Evolutionary conservation across 345 rosid species (phyloP), one percentile per base, ranked within the genome.

Genomic region (Gossypium ekmanianum): DNA sequence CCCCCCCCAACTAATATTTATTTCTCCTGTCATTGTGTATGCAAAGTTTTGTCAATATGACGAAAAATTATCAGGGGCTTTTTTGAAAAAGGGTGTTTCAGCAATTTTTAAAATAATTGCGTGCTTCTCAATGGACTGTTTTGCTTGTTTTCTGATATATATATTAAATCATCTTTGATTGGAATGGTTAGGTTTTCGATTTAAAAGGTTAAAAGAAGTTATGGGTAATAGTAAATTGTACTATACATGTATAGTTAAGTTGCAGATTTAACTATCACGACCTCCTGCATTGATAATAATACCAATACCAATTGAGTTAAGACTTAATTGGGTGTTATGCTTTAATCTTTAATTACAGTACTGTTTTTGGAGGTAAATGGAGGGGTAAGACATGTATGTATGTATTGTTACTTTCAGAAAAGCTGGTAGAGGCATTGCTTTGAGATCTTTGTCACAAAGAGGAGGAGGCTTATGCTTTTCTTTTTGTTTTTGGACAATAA

Each of bases 371-470:
- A 29, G 5, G 39, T 29, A 29, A 34, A 34, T 34, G 6, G 6
- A 34, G 39, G 6, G 39, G 6, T 34, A 34, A 34, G 39, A 34
- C 6, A 48, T 34, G 6, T 48, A 48, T 11, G 14, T 48, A 12
- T 48, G 16, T 47, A 12, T 73, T 68, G 68, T 71, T 75, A 14
- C 48, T 71, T 64, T 75, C 68, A 64, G 12, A 27, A 74, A 57
- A 41, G 41, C 71, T 48, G n/a, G 44, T 59, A 51, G 63, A 41
- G 2, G 22, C 22, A 54, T 54, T 76, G 64, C 44, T 70, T 70
- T 76, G 18, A 72, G 16, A 64, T 72, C 62, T 65, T 61, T 63
- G 70, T 70, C 56, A 61, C 65, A 77, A 63, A 20, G 47, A 22
- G 71, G 71, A 71, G 45, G 48, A 72, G 54, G 65, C 41, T 72